These are phyloP conservation scores for Phytophthora capsici DNA, from an alignment of 352 stramenopile genomes.

Conservation along the genomic window DNA sequence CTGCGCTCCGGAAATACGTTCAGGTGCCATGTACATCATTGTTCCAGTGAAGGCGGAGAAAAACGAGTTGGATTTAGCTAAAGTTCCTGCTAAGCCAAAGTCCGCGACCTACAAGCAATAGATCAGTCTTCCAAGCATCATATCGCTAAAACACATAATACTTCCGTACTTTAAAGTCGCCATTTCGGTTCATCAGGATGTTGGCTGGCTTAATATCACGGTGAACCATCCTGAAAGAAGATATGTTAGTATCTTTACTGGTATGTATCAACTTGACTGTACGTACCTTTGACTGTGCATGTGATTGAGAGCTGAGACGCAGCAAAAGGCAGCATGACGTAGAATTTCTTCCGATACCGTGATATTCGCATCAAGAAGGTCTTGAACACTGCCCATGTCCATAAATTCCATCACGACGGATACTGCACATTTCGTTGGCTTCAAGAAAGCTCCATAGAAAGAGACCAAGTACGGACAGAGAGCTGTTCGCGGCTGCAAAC, in stretches of 20 bases:
- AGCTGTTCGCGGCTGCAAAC: neutral
- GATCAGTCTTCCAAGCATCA: conserved; percentile 1
- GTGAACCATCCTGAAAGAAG: conserved; percentile 42
- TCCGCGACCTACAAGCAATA: conserved; percentile 59
- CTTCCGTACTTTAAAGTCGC: conserved; percentile 78
- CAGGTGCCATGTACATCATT: conserved; percentile 95
- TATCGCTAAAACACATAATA: neutral
- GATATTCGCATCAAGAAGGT: conserved; percentile 58
- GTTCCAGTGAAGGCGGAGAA: conserved; percentile 92
- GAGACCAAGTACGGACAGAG: conserved; percentile 84
- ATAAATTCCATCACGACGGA: conserved; percentile 94
- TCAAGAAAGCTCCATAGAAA: conserved; percentile 91
- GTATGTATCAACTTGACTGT: neutral
- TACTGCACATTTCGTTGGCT: conserved; percentile 71
- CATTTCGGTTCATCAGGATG: conserved; percentile 84
- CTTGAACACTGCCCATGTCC: conserved; percentile 90
- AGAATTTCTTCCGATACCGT: conserved; percentile 67
- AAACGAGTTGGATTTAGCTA: conserved; percentile 79
- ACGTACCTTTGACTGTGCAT: conserved; percentile 79
- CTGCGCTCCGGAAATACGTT: conserved; percentile 88
- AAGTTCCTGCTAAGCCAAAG: conserved; percentile 79
- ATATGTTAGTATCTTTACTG: neutral
- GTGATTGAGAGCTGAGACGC: conserved; percentile 80
- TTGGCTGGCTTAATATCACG: conserved; percentile 93
- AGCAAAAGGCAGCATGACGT: conserved; percentile 82